phyloP scores from a whole-genome alignment of 73 alveolate species.

The Paramecium bursaria region DNA sequence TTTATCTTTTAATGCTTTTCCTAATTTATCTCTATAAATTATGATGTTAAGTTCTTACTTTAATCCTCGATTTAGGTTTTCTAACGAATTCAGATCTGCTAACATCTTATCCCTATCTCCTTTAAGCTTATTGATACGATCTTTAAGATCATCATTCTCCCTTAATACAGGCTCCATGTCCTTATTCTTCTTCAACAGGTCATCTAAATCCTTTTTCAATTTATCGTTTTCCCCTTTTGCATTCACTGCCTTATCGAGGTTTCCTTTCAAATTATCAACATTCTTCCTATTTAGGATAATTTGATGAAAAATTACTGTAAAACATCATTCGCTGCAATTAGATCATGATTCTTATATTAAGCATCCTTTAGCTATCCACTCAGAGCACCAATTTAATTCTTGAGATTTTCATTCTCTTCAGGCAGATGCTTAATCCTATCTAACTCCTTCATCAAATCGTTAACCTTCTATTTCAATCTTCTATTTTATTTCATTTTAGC shows the following conservation, averaged over 20 bases:
- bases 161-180: conserved; percentile 27
- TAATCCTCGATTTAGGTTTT: conserved; percentile 27
- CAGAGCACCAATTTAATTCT: conserved; percentile 18
- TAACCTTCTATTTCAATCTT: conserved; percentile 32
- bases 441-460: conserved; percentile 9
- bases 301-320: conserved; percentile 22
- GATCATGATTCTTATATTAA: conserved; percentile 23
- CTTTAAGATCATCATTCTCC: conserved; percentile 45
- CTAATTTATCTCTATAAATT: conserved; percentile 25
- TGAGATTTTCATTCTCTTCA: conserved; percentile 50
- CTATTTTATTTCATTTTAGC: conserved; percentile 40
- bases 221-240: conserved; percentile 49
- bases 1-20: conserved; percentile 37
- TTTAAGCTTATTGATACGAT: neutral
- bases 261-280: conserved; percentile 33
- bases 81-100: conserved; percentile 39
- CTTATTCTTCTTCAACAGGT: conserved; percentile 34
- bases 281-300: neutral
- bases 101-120: conserved; percentile 64
- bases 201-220: conserved; percentile 28
- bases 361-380: conserved; percentile 44
- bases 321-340: conserved; percentile 17
- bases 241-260: conserved; percentile 47
- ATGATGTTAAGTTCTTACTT: neutral
- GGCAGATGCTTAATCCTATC: conserved; percentile 57